Percentiles rank a stretch among this genome's conserved stretches.
Conservation (phyloP, 345 rosid species). For the Xanthoceras sorbifolium region DNA sequence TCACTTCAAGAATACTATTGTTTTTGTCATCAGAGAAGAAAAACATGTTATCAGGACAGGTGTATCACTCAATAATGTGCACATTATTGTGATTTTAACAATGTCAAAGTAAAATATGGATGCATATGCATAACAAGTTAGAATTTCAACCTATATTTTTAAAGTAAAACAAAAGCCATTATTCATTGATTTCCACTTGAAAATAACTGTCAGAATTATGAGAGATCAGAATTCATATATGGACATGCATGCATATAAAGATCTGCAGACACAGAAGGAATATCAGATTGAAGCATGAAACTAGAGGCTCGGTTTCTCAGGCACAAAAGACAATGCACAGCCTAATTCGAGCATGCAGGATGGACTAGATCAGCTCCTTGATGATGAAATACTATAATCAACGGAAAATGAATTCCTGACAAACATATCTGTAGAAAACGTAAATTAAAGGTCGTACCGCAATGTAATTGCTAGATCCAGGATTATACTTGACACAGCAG, state of each 20-base stretch:
- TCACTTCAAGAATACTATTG: conserved; percentile 1
- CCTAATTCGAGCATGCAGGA: conserved; percentile 6
- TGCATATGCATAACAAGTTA: background rate
- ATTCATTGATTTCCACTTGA: background rate
- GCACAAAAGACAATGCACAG: background rate
- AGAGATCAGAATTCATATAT: background rate
- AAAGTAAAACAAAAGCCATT: background rate
- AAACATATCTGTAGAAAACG: background rate
- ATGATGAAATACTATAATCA: background rate
- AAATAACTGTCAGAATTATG: background rate
- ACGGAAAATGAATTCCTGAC: background rate
- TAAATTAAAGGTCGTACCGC: conserved; percentile 59
- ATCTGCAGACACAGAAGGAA: background rate
- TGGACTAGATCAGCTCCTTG: background rate
- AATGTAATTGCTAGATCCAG: conserved; percentile 90
- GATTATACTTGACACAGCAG: conserved; percentile 97
- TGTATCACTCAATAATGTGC: background rate
- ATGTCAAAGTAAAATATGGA: background rate
- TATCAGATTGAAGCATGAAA: background rate
- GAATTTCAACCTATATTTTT: background rate
- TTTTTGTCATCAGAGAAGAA: background rate
- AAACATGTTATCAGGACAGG: background rate
- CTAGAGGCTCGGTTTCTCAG: background rate
- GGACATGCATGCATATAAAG: background rate
- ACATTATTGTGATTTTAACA: background rate